phyloP scores from a whole-genome alignment of 176 grass and related monocot species.

The Aechmea fasciata region DNA sequence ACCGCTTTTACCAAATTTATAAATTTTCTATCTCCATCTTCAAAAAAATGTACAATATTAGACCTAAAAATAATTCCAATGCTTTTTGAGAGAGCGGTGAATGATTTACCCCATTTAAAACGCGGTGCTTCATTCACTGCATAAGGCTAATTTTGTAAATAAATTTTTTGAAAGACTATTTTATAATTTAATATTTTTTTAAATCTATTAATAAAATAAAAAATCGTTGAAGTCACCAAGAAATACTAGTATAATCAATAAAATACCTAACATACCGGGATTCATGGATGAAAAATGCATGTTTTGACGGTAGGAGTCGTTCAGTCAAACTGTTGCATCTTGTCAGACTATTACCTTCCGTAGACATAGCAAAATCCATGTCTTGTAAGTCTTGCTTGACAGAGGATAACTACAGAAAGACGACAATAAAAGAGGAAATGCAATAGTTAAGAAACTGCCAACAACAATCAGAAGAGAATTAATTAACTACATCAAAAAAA shows the following conservation, averaged over 20 bases:
- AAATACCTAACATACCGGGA: slow-evolving; percentile 55
- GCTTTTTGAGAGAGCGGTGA: no score
- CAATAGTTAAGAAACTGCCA: slow-evolving; percentile 12
- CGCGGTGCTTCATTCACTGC: no score
- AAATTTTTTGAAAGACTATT: no score
- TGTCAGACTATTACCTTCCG: slow-evolving; percentile 52
- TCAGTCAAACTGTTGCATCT: slow-evolving; percentile 37
- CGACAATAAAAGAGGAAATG: slow-evolving; percentile 6
- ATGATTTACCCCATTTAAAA: no score
- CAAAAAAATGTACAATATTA: no score
- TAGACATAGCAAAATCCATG: slow-evolving; percentile 71
- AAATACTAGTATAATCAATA: background rate
- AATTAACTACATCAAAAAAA: no score
- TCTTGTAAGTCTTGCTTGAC: slow-evolving; percentile 81
- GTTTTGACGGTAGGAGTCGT: slow-evolving; percentile 60
- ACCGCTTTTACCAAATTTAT: no score
- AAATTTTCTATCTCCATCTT: no score
- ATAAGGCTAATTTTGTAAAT: no score
- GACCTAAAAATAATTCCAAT: no score
- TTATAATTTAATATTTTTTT: no score
- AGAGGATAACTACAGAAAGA: slow-evolving; percentile 66
- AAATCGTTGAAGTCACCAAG: background rate
- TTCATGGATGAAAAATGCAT: slow-evolving; percentile 75
- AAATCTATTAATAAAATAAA: background rate
- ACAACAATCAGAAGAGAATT: background rate